Percentiles rank a stretch among this genome's conserved stretches.
Evolutionary conservation across 2,329 filamentous ascomycete species (phyloP).

Genomic region (Pseudogymnoascus sp.): DNA sequence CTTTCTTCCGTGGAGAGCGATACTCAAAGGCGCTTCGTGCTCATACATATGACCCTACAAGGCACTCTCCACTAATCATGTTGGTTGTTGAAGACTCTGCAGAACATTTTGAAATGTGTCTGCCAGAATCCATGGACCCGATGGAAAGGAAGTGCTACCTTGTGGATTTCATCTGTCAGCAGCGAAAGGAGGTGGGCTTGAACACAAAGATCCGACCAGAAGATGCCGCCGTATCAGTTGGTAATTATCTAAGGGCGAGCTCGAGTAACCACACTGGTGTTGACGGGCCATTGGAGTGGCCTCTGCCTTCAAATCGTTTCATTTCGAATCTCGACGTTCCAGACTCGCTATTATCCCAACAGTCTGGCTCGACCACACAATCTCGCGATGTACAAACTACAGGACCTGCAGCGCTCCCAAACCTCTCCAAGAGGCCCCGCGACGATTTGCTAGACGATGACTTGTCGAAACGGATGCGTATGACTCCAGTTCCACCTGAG

Average conservation of each 20-base stretch:
- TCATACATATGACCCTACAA: conserved; percentile 11
- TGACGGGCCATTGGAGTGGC: conserved; percentile 15
- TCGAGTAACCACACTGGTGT: background rate
- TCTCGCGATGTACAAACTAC: conserved; percentile 11
- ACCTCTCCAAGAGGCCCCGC: conserved; percentile 15
- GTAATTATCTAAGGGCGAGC: conserved; percentile 17
- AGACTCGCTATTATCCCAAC: conserved; percentile 7
- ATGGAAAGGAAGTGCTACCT: conserved; percentile 19
- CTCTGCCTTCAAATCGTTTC: conserved; percentile 3
- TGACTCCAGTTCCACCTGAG: conserved; percentile 11
- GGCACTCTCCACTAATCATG: conserved; percentile 19
- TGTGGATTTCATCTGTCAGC: conserved; percentile 20
- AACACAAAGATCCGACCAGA: conserved; percentile 17
- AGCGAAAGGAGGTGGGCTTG: conserved; percentile 19
- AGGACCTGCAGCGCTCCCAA: background rate
- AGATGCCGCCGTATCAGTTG: conserved; percentile 20
- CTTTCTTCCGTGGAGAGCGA: conserved; percentile 3
- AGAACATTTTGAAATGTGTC: conserved; percentile 26
- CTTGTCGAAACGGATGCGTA: conserved; percentile 8
- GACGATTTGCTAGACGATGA: background rate
- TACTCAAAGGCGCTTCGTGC: conserved; percentile 6
- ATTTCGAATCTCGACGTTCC: background rate
- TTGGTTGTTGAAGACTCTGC: conserved; percentile 23
- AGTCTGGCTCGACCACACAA: conserved; percentile 14
- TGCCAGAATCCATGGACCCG: conserved; percentile 16